Evolutionary conservation across 495 filamentous ascomycete genomes (phyloP), one percentile per base, ranked within the genome.

Genomic region (Aspergillus asperescens): DNA sequence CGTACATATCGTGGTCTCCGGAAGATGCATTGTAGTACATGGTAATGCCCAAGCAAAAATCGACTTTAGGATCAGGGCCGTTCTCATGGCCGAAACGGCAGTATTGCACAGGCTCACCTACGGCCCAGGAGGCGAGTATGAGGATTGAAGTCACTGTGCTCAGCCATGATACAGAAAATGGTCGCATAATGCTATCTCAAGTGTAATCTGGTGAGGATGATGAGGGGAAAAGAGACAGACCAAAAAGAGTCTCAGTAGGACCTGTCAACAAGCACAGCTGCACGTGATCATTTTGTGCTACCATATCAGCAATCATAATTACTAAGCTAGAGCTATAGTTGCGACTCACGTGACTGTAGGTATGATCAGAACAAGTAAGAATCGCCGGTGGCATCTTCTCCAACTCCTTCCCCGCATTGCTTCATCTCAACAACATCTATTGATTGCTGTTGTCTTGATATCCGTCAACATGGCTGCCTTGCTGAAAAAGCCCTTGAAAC

Each of bases 401-500:
- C 44, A 29, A 47, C 29, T 47, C 44, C 19, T 8, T 47, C 44
- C 44, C 44, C 44, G 44, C 44, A 47, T 29, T 20, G 44, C 29
- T 23, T 22, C 44, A 22, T 23, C 39, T 22, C 13, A 8, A 24
- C 15, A 24, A 35, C 18, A n/a, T 35, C 13, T 10, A 15, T 35
- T 15, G 13, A 37, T 23, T 20, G 2, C 10, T 38, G 8, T 38
- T 1, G 32, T 25, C 20, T 31, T 35, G 20, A 43, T 28, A 46
- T 31, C 10, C 29, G 9, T 52, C 48, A 50, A 50, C 31, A 83
- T 86, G 72, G 65, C 77, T 39, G 56, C 73, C 10, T 71, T 84
- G 16, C 76, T 94, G 56, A 81, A 86, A 64, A 74, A 88, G 58
- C 83, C 87, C 15, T 69, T 90, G 49, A 95, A 89, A 72, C 74